Evolutionary conservation across 441 rosid species (phyloP), one percentile per base, ranked within the genome.

Genomic region (Bruguiera hainesii): DNA sequence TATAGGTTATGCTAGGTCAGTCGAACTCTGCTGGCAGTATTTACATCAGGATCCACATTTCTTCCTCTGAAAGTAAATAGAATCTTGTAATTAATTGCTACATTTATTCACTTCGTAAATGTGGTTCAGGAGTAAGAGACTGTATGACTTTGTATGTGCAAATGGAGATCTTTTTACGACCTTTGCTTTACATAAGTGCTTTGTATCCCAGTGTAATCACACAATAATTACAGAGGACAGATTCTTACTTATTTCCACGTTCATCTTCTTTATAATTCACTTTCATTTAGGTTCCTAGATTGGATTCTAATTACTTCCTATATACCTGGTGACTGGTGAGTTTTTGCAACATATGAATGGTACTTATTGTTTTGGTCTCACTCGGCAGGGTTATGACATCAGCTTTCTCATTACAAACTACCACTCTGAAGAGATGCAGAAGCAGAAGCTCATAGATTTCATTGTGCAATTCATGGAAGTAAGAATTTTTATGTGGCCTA

Each of bases 381-480:
- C 37, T 26, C 49, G 5, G 35, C 88, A 91, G 99, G 98, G 99
- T 66, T 89, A 91, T 79, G 99, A 94, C 79, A 87, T 91, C 52
- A 91, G 98, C 83, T 94, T 94, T 82, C 96, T 94, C 26, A 86
- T 91, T 77, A 91, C 98, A n/a, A 91, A 94, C 83, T 91, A 81
- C 79, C 98, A 91, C 81, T 91, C 94, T 9, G 98, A 94, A 82
- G 97, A 94, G 70, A 88, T 89, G 98, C 99, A 91, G 80, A 91
- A 94, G 82, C 90, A 84, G 71, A 94, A 88, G 81, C 96, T 94
- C 61, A 89, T 94, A 31, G 96, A 94, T 79, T 94, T 94, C 79
- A 91, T 91, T 7, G 81, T 94, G 80, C 98, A 94, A 78, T 94
- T 91, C 75, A 88, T 94, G 96, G 99, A 94, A 87, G 99, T 85